Evolutionary conservation across 495 filamentous ascomycete species (phyloP).

Genomic region (Glarea lozoyensis): DNA sequence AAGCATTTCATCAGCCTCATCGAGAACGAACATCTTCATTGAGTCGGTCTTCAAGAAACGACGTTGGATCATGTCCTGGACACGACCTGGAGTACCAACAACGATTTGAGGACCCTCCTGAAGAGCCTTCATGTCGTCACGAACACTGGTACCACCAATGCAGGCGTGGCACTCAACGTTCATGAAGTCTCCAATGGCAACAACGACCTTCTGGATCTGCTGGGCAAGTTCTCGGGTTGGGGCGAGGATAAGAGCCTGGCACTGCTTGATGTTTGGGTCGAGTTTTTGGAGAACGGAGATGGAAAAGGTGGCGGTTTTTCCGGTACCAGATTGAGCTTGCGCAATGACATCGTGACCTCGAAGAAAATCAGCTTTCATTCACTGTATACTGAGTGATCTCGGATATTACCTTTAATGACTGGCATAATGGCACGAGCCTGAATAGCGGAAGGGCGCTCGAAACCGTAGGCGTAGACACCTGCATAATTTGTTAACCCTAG

Average conservation of each 20-base stretch:
- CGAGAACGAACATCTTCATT: conserved; percentile 99
- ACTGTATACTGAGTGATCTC: neutral
- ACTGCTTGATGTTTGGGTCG: conserved; percentile 85
- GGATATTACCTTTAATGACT: conserved; percentile 89
- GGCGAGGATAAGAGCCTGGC: conserved; percentile 91
- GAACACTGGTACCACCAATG: conserved; percentile 96
- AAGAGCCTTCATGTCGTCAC: conserved; percentile 95
- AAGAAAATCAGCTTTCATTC: conserved; percentile 21
- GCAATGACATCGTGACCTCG: conserved; percentile 96
- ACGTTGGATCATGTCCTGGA: conserved; percentile 98
- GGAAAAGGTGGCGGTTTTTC: conserved; percentile 99
- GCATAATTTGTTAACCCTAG: conserved; percentile 12
- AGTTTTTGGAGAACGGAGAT: conserved; percentile 98
- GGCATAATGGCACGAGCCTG: conserved; percentile 99
- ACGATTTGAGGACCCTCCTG: conserved; percentile 94
- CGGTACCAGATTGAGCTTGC: conserved; percentile 97
- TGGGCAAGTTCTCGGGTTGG: conserved; percentile 96
- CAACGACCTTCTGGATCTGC: conserved; percentile 98
- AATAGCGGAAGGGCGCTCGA: conserved; percentile 97
- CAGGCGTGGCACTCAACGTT: conserved; percentile 98
- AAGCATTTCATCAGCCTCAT: conserved; percentile 98
- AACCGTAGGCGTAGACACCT: conserved; percentile 99
- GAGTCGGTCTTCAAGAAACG: conserved; percentile 85
- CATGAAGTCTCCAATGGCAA: conserved; percentile 99
- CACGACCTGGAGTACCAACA: conserved; percentile 93